phyloP scores from a whole-genome alignment of 2,329 filamentous ascomycete species.

The Colletotrichum cereale region DNA sequence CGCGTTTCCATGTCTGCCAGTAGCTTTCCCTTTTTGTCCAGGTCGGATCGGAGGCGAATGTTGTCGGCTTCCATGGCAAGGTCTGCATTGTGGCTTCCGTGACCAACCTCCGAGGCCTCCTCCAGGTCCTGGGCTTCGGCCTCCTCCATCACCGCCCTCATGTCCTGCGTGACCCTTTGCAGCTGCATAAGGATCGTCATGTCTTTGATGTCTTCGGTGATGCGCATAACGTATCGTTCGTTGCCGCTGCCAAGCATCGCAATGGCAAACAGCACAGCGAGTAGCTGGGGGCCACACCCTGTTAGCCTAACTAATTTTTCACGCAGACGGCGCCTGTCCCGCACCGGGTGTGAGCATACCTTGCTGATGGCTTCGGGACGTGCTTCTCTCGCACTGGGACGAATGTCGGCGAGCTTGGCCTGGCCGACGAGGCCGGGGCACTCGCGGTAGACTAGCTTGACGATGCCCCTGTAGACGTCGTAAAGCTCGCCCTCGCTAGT shows the following conservation, averaged over 20 bases:
- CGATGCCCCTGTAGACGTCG: slow-evolving; percentile 66
- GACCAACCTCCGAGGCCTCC: slow-evolving; percentile 51
- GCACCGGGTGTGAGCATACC: slow-evolving; percentile 50
- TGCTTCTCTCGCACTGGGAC: slow-evolving; percentile 68
- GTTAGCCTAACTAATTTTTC: slow-evolving; percentile 42
- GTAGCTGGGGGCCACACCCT: slow-evolving; percentile 60
- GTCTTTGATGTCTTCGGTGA: slow-evolving; percentile 51
- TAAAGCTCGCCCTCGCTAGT: slow-evolving; percentile 52
- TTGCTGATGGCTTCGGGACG: slow-evolving; percentile 67
- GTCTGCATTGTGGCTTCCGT: slow-evolving; percentile 64
- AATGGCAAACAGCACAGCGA: slow-evolving; percentile 72
- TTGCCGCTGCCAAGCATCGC: slow-evolving; percentile 71
- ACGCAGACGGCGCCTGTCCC: not conserved
- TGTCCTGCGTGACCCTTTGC: slow-evolving; percentile 58
- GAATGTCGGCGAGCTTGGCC: slow-evolving; percentile 67
- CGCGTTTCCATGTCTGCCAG: slow-evolving; percentile 71
- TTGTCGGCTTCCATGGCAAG: slow-evolving; percentile 70
- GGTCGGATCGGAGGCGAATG: slow-evolving; percentile 62
- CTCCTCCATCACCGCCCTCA: slow-evolving; percentile 53
- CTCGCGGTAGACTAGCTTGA: slow-evolving; percentile 67
- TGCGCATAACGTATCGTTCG: slow-evolving; percentile 63
- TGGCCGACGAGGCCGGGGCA: slow-evolving; percentile 65
- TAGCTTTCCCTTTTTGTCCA: slow-evolving; percentile 66
- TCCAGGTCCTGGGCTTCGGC: slow-evolving; percentile 54
- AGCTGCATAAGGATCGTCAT: slow-evolving; percentile 58